Evolutionary conservation across 2,329 filamentous ascomycete species (phyloP), one percentile per base, ranked within the genome.

Genomic region (Aspergillus cejpii): DNA sequence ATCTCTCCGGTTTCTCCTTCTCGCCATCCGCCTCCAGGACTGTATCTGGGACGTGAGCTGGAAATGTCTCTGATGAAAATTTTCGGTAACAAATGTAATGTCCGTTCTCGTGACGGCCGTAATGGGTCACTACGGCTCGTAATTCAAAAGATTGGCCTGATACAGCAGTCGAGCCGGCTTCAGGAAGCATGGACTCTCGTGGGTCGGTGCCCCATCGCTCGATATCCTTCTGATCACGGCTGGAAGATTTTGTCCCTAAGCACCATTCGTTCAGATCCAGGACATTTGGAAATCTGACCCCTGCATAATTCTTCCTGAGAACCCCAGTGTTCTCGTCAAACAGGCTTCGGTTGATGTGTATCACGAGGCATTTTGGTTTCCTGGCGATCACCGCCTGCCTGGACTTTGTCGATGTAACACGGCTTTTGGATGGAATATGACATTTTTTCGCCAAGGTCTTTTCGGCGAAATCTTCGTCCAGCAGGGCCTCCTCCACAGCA

Each of bases 61-160:
- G 62, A 34, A 69, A 69, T 6, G 49, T 50, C 1, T 63, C 54
- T 3, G 59, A 56, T 1, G 79, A 74, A 58, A 87, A 83, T 58
- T 84, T 86, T 41, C 87, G 79, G 65, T 92, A 95, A 63, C 88
- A 94, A 29, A 96, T 82, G 57, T 98, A 97, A 68, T 98, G 92
- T 0, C 92, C 92, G 57, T 94, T 95, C 50, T 96, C 89, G 63
- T 97, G 92, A 24, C 85, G 77, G 3, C 92, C 92, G 50, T 85
- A 87, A 62, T 97, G 92, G 1, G 88, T 92, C 7, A 97, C 79
- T 0, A 91, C 85, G 23, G 90, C 88, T 42, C 85, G 80, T 12
- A 97, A 73, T 59, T 87, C 80, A 62, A 94, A 97, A 1, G 83
- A 57, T 42, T 51, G 61, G 43, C 54, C 65, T 31, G 55, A 49